A percentile compares a stretch with the other conserved stretches of the same genome.
Conservation (phyloP, 2,329 filamentous ascomycete genomes). For the Xylariaceae sp. region DNA sequence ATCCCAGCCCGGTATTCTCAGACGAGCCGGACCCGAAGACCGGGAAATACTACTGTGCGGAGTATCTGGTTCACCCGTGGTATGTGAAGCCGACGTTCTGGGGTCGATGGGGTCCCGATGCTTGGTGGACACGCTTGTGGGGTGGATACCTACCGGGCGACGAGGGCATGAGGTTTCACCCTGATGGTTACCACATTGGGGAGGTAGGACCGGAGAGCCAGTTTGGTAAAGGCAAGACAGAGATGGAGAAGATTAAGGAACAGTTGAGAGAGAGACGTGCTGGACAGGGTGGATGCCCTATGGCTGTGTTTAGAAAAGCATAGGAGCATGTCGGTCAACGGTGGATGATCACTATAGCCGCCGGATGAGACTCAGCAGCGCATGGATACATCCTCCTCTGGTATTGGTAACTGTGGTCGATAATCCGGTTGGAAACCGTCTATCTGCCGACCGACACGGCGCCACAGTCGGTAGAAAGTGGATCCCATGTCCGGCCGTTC, state of each 20-base stretch:
- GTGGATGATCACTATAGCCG: background rate
- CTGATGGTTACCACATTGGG: constrained; percentile 14
- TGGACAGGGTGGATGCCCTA: constrained; percentile 1
- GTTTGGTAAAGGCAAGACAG: constrained; percentile 6
- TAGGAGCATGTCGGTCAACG: background rate
- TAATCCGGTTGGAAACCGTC: no score
- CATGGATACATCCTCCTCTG: background rate
- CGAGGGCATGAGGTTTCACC: constrained; percentile 38
- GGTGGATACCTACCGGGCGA: constrained; percentile 45
- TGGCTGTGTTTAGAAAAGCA: background rate
- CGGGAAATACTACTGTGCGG: constrained; percentile 37
- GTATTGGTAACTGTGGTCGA: background rate
- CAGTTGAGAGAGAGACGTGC: constrained; percentile 1
- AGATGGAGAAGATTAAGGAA: constrained; percentile 13
- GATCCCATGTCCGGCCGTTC: no score
- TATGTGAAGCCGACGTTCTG: constrained; percentile 46
- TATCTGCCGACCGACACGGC: no score
- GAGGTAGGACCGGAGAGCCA: constrained; percentile 9
- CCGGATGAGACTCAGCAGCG: no score
- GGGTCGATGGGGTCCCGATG: constrained; percentile 44
- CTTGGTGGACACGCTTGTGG: constrained; percentile 39
- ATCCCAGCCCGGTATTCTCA: constrained; percentile 32
- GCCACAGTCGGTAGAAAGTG: no score
- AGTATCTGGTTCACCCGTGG: constrained; percentile 47
- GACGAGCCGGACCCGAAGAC: constrained; percentile 38